phyloP scores from a whole-genome alignment of 805 yeast genomes.

The Yarrowia divulgata region DNA sequence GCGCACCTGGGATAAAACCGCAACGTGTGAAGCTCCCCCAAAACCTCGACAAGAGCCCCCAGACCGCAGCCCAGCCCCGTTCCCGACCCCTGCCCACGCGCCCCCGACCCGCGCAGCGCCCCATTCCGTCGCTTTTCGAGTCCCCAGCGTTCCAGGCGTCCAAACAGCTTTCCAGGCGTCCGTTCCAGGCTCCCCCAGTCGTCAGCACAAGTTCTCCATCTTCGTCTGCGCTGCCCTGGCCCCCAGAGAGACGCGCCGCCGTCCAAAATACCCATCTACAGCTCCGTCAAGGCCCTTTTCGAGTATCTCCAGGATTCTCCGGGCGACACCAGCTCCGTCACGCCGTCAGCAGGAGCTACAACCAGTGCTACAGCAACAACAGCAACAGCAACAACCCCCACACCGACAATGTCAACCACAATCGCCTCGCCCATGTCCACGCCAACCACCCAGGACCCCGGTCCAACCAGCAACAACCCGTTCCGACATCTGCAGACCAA shows the following conservation, averaged over 20 bases:
- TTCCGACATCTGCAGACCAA: slow-evolving; percentile 35
- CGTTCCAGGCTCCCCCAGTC: neutral
- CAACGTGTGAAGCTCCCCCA: slow-evolving; percentile 36
- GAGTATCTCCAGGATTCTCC: neutral
- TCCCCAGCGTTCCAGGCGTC: slow-evolving; percentile 1
- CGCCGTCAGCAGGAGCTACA: too few relatives aligned
- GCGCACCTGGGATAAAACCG: slow-evolving; percentile 26
- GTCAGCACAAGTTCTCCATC: too few relatives aligned
- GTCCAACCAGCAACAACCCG: slow-evolving; percentile 13
- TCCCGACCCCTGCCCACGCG: neutral
- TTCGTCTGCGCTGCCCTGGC: too few relatives aligned
- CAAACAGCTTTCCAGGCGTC: neutral
- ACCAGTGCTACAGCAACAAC: neutral
- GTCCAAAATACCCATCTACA: slow-evolving; percentile 1
- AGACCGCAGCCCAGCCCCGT: slow-evolving; percentile 1
- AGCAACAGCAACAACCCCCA: neutral
- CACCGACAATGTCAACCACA: slow-evolving; percentile 25
- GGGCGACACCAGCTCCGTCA: too few relatives aligned
- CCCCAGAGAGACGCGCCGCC: neutral
- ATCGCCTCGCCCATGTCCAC: slow-evolving; percentile 40
- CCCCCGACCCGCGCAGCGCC: slow-evolving; percentile 15
- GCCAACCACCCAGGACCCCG: slow-evolving; percentile 38
- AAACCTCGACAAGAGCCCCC: slow-evolving; percentile 26
- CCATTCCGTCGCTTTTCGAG: slow-evolving; percentile 17
- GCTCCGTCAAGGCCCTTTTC: slow-evolving; percentile 12